These are phyloP conservation scores for Trametes cingulata DNA, from an alignment of 768 basidiomycete genomes.

Conservation along the genomic window DNA sequence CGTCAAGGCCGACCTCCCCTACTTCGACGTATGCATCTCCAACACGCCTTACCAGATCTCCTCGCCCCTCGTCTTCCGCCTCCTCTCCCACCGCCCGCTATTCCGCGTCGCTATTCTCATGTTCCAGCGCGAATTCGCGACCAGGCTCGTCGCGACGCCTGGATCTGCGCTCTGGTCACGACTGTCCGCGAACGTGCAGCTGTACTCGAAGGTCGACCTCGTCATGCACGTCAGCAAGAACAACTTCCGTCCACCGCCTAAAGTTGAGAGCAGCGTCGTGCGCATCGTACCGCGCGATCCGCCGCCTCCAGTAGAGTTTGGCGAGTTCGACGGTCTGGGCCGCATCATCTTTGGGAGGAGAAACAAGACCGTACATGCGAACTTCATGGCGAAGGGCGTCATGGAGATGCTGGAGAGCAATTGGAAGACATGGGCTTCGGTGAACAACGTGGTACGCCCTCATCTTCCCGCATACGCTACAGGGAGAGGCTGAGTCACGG, in stretches of 20 bases:
- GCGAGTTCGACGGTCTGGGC: constrained; percentile 95
- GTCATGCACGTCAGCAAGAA: constrained; percentile 96
- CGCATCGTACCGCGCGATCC: constrained; percentile 91
- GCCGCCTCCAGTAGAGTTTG: constrained; percentile 93
- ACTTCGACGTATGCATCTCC: constrained; percentile 98
- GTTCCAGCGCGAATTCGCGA: constrained; percentile 99
- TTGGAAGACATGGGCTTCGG: constrained; percentile 88
- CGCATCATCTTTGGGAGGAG: constrained; percentile 87
- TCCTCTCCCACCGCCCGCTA: constrained; percentile 93
- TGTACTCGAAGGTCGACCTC: constrained; percentile 95
- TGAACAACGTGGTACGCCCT: constrained; percentile 66
- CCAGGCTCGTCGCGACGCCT: constrained; percentile 86
- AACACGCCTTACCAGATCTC: constrained; percentile 99
- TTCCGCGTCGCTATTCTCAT: constrained; percentile 96
- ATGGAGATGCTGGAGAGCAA: constrained; percentile 93
- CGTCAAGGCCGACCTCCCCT: constrained; percentile 96
- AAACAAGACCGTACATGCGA: constrained; percentile 89
- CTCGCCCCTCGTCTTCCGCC: constrained; percentile 93
- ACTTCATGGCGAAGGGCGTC: constrained; percentile 93
- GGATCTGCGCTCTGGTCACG: constrained; percentile 89
- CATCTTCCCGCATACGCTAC: background rate
- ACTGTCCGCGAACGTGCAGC: constrained; percentile 93
- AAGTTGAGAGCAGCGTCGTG: constrained; percentile 92
- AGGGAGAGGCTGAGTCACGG: too few species aligned
- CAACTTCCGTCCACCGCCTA: constrained; percentile 94